Evolutionary conservation across 2,329 filamentous ascomycete species (phyloP), one percentile per base, ranked within the genome.

Genomic region (Bipolaris sorokiniana): DNA sequence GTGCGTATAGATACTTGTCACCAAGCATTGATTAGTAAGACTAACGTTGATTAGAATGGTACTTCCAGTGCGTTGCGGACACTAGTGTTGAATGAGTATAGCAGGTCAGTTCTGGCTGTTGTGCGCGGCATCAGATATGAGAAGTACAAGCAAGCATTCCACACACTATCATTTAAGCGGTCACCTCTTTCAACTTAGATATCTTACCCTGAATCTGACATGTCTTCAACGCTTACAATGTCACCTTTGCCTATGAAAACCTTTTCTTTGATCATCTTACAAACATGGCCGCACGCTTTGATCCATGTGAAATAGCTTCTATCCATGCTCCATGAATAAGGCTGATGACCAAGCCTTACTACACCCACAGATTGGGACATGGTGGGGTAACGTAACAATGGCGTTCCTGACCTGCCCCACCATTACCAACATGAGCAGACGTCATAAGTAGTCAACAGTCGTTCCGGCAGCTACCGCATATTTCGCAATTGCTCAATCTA

Each of bases 41-140:
- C 59, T 64, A 16, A 63, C 40, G 0, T 51, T 10, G 3, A 18
- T 10, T 42, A 73, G 70, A 73, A 37, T 71, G 33, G 18, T 73
- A 71, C 31, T 54, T 65, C 33, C 68, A 73, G 38, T 73, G 70
- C 37, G 68, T 73, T 46, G 63, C 64, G 15, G 62, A 68, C 3
- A 58, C 63, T 10, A 42, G 42, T 16, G 7, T 36, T 40, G 40
- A 20, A 22, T 47, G 37, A 13, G 38, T 22, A 47, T 47, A 20
- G 38, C 10, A 16, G 9, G 10, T 15, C 23, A 6, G 26, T 11
- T 45, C 5, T 31, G n/a, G 11, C 10, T 45, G n/a, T 13, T 11
- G 7, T 11, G 20, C 20, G 16, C 26, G 16, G 26, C 26, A 18
- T 26, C 5, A 16, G 26, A 45, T 11, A 20, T 5, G 31, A 7